Conservation (phyloP, 140 eudicot species). For the Cichorium intybus region DNA sequence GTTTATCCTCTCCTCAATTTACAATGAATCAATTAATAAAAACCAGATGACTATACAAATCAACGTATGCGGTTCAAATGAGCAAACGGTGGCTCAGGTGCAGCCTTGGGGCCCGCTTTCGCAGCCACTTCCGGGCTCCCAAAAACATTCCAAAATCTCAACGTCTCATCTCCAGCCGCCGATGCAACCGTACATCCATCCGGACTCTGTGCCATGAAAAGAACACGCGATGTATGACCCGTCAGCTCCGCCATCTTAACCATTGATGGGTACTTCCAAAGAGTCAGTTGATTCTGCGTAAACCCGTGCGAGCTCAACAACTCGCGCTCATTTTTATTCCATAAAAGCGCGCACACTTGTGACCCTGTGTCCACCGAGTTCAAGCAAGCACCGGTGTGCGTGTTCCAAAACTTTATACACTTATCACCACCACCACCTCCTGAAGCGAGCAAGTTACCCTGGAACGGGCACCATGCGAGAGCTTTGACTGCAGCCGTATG, state of each 20-base stretch:
- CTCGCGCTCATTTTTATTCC: constrained; percentile 89
- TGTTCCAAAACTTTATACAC: constrained; percentile 89
- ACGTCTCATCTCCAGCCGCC: constrained; percentile 83
- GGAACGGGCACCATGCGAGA: constrained; percentile 98
- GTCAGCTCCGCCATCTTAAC: constrained; percentile 88
- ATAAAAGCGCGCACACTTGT: constrained; percentile 81
- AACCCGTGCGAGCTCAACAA: constrained; percentile 89
- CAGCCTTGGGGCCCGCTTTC: constrained; percentile 57
- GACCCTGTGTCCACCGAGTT: constrained; percentile 92
- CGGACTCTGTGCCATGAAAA: constrained; percentile 92
- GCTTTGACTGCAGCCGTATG: constrained; percentile 94
- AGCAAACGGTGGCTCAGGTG: constrained; percentile 68
- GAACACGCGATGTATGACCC: constrained; percentile 89
- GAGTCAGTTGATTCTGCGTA: constrained; percentile 80
- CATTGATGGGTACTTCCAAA: constrained; percentile 98
- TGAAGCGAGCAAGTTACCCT: constrained; percentile 74
- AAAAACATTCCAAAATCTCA: constrained; percentile 80
- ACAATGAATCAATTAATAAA: no score
- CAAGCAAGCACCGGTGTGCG: constrained; percentile 89
- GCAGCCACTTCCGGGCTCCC: constrained; percentile 67
- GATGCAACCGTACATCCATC: constrained; percentile 89
- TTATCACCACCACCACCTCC: constrained; percentile 93
- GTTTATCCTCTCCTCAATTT: no score
- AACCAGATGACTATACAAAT: no score
- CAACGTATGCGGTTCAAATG: constrained; percentile 67